These are phyloP conservation scores for Bremia lactucae DNA, from an alignment of 352 stramenopile species.

Conservation along the genomic window DNA sequence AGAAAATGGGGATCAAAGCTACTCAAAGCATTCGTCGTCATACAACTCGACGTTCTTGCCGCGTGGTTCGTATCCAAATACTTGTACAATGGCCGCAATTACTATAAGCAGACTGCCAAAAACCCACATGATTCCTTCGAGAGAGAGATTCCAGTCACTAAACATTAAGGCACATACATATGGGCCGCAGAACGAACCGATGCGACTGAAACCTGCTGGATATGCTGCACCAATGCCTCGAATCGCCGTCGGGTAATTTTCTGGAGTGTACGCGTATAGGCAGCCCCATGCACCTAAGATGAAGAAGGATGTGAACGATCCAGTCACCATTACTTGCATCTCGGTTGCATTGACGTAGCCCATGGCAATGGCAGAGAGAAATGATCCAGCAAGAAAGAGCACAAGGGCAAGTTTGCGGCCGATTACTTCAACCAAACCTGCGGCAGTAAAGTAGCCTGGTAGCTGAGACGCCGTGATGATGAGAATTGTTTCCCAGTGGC, in stretches of 20 bases:
- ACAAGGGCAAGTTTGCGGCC: slow-evolving; percentile 46
- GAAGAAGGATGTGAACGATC: slow-evolving; percentile 54
- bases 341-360: slow-evolving; percentile 42
- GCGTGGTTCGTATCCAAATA: slow-evolving; percentile 60
- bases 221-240: slow-evolving; percentile 60
- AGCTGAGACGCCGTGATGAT: slow-evolving; percentile 58
- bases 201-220: slow-evolving; percentile 50
- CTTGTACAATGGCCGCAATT: slow-evolving; percentile 32
- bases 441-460: slow-evolving; percentile 45
- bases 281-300: slow-evolving; percentile 56
- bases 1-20: slow-evolving; percentile 8
- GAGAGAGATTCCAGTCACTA: slow-evolving; percentile 34
- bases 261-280: slow-evolving; percentile 61
- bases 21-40: slow-evolving; percentile 11
- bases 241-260: slow-evolving; percentile 68
- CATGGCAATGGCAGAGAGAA: slow-evolving; percentile 42
- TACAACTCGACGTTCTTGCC: slow-evolving; percentile 58
- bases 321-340: slow-evolving; percentile 32
- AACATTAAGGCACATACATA: slow-evolving; percentile 63
- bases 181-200: slow-evolving; percentile 50
- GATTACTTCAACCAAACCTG: slow-evolving; percentile 39
- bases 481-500: slow-evolving; percentile 35
- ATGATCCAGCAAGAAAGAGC: slow-evolving; percentile 35
- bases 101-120: slow-evolving; percentile 54
- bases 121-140: slow-evolving; percentile 61